Evolutionary conservation across 768 basidiomycete genomes (phyloP), one percentile per base, ranked within the genome.

Genomic region (Pulveroboletus frians): DNA sequence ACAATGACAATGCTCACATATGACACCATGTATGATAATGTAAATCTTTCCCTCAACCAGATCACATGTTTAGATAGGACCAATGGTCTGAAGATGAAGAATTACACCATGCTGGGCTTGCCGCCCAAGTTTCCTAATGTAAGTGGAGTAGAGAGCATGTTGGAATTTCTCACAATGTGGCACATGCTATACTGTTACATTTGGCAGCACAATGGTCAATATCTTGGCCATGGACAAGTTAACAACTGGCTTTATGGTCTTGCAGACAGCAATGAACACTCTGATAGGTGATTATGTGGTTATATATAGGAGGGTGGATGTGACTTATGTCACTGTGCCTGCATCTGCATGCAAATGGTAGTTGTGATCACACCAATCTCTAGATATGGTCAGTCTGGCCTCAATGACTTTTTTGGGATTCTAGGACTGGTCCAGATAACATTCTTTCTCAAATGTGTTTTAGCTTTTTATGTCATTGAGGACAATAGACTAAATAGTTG

Each of bases 211-310:
- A 36, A 76, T 64, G 43, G 68, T 84, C 61, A 73, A 74, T 43
- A 63, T 84, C 13, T 53, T 78, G 9, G 85, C 77, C 2, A 71
- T 85, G 35, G 85, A 87, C 53, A 64, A 65, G 49, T 70, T 81
- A 10, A 47, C 29, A 30, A 29, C 37, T 2, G 75, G 75, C 3
- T 77, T 77, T 58, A 75, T 73, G 6, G 23, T 55, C 11, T 67
- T 67, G 9, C 8, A 54, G 44, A 17, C 0, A 46, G 66, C 65
- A 42, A 69, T 67, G 67, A 37, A 67, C 43, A 27, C 10, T 0
- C 23, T 67, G 54, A 67, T 67, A 23, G 17, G 14, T 1, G 3
- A 9, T 11, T 43, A 50, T 18, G 63, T 67, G 5, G 20, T 0
- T 0, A 9, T 11, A 6, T 18, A 42, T 3, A 67, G 66, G 0